These are phyloP conservation scores for Colletotrichum tabaci DNA, from an alignment of 2,329 filamentous ascomycete species.

Conservation along the genomic window DNA sequence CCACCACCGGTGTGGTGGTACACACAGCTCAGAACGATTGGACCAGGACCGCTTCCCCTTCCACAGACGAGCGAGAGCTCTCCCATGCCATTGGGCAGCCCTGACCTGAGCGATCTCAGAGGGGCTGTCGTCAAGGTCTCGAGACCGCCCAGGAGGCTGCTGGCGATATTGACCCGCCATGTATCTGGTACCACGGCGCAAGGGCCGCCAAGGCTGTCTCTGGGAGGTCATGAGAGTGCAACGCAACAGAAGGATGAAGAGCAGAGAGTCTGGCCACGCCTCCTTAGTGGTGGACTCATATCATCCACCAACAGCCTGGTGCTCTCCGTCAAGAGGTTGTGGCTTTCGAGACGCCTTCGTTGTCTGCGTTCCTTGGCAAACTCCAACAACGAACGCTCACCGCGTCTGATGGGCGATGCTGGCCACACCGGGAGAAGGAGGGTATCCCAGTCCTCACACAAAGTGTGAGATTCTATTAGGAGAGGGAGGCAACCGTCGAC, in stretches of 20 bases:
- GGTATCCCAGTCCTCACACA: not conserved
- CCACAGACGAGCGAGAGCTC: not conserved
- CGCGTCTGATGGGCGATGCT: not conserved
- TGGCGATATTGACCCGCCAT: not conserved
- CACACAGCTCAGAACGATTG: conserved; percentile 6
- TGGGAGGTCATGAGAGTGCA: conserved; percentile 2
- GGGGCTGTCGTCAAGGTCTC: not conserved
- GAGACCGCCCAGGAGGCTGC: not conserved
- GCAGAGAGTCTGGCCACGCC: not conserved
- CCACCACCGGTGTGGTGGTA: conserved; percentile 10
- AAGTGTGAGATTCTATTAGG: not conserved
- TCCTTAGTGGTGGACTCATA: conserved; percentile 12
- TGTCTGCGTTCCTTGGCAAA: conserved; percentile 3
- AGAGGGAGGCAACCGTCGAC: not conserved
- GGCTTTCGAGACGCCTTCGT: conserved; percentile 17
- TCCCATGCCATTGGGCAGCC: not conserved
- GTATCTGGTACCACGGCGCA: not conserved
- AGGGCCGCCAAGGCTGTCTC: conserved; percentile 2
- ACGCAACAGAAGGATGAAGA: not conserved
- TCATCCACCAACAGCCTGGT: conserved; percentile 10
- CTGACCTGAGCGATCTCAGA: conserved; percentile 1
- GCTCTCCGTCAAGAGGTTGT: conserved; percentile 1
- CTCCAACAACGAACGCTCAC: too few relatives aligned
- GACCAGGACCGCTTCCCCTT: not conserved
- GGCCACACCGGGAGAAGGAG: not conserved